These are phyloP conservation scores for Fusarium sp. DNA, from an alignment of 2,329 filamentous ascomycete species.

Conservation along the genomic window DNA sequence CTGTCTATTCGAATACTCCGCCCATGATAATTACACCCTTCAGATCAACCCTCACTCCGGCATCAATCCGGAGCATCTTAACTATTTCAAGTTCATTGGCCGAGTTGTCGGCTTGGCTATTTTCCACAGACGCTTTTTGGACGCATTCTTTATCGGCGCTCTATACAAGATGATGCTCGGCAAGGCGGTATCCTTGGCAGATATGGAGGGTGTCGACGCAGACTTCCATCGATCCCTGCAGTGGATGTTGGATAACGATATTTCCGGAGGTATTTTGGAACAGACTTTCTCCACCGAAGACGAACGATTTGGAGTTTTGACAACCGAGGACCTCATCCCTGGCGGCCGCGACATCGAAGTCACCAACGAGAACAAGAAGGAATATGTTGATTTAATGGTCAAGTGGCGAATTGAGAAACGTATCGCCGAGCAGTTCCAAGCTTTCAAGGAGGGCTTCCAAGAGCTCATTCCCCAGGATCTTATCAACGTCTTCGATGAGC, in stretches of 20 bases:
- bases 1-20: slow-evolving; percentile 98
- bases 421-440: slow-evolving; percentile 97
- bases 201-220: slow-evolving; percentile 99
- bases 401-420: slow-evolving; percentile 99
- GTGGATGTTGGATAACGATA: slow-evolving; percentile 99
- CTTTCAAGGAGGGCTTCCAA: slow-evolving; percentile 97
- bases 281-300: slow-evolving; percentile 98
- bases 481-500: slow-evolving; percentile 98
- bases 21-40: slow-evolving; percentile 99
- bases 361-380: slow-evolving; percentile 98
- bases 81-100: slow-evolving; percentile 99
- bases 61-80: slow-evolving; percentile 98
- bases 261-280: slow-evolving; percentile 89
- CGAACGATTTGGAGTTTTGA: slow-evolving; percentile 94
- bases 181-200: slow-evolving; percentile 89
- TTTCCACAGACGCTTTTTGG: slow-evolving; percentile 96
- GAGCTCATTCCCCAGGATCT: slow-evolving; percentile 96
- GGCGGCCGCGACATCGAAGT: slow-evolving; percentile 92
- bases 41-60: slow-evolving; percentile 99
- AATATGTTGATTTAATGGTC: slow-evolving; percentile 98
- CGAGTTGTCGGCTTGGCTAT: slow-evolving; percentile 96
- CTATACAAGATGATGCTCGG: slow-evolving; percentile 99
- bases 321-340: slow-evolving; percentile 93
- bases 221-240: slow-evolving; percentile 97
- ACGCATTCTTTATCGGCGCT: slow-evolving; percentile 98